Evolutionary conservation across 257 asterid species (phyloP).

Genomic region (Lantana camara): DNA sequence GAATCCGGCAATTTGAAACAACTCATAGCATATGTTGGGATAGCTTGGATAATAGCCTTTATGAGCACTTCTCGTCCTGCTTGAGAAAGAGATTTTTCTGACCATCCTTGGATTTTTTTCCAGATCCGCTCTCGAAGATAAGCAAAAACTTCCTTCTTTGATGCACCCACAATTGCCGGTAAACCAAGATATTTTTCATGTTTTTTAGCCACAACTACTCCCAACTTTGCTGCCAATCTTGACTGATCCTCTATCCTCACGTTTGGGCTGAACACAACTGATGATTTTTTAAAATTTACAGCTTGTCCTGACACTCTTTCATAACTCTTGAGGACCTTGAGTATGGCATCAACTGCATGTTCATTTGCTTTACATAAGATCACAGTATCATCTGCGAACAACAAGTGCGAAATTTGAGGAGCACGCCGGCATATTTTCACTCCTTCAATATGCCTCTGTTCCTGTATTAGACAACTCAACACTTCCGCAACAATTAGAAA

Average conservation of each 20-base stretch:
- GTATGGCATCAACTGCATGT: neutral
- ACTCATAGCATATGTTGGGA: neutral
- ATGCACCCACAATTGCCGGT: neutral
- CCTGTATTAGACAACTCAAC: neutral
- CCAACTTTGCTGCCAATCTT: neutral
- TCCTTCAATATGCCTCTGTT: neutral
- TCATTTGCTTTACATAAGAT: neutral
- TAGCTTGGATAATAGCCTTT: neutral
- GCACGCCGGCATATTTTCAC: neutral
- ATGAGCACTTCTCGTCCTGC: neutral
- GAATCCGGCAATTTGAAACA: neutral
- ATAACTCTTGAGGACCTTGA: neutral
- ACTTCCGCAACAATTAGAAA: neutral
- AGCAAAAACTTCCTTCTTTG: neutral
- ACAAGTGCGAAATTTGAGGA: neutral
- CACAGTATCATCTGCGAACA: neutral
- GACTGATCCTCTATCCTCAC: neutral
- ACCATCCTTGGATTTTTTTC: neutral
- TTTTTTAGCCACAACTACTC: neutral
- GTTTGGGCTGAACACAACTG: neutral
- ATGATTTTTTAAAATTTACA: too few relatives aligned
- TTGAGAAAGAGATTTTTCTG: neutral
- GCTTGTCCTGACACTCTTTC: neutral
- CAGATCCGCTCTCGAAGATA: neutral
- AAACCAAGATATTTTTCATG: neutral